Evolutionary conservation across 2,329 filamentous ascomycete genomes (phyloP), one percentile per base, ranked within the genome.

Genomic region (Diplodia corticola): DNA sequence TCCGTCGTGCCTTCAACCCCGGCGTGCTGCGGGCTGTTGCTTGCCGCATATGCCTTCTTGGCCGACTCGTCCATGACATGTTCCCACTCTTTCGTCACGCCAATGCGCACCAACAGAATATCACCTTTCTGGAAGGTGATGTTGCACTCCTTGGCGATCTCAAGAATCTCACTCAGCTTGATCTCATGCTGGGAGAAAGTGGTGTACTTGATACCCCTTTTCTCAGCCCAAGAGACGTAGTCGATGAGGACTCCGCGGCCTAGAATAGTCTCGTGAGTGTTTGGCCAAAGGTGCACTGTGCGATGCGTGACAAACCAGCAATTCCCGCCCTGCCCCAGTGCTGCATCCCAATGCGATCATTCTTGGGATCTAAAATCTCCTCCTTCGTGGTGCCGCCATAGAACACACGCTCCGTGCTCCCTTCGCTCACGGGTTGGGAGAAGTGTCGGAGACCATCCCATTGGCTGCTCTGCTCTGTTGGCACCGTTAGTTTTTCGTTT

Each of bases 1-100:
- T 76, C 77, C 49, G 69, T 71, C 4, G 73, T 76, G 13, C 74
- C 70, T 68, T 81, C 77, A 1, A 83, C 73, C 4, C 82, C 82
- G 33, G 81, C 69, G 64, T 78, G 79, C 12, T 71, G 65, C 17
- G 77, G 74, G 61, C 67, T 65, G 53, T 67, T 33, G 54, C 71
- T 69, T 22, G 69, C 48, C 20, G 74, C 69, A 30, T 78, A 66
- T 40, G 69, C 76, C 46, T 70, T 69, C 17, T 74, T 73, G 20
- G 70, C 70, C 0, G 61, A 66, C 1, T 63, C 30, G 13, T 66
- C 67, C n/a, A 77, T 71, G n/a, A 24, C 3, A 5, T 59, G 64
- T 22, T 77, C 68, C 68, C 77, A 76, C 9, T 75, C 75, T 30
- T 67, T 70, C 1, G 74, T 74, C 61, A 73, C 77, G 20, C 80